Conservation (phyloP, 2,329 filamentous ascomycete genomes). For the Emergomyces orientalis region DNA sequence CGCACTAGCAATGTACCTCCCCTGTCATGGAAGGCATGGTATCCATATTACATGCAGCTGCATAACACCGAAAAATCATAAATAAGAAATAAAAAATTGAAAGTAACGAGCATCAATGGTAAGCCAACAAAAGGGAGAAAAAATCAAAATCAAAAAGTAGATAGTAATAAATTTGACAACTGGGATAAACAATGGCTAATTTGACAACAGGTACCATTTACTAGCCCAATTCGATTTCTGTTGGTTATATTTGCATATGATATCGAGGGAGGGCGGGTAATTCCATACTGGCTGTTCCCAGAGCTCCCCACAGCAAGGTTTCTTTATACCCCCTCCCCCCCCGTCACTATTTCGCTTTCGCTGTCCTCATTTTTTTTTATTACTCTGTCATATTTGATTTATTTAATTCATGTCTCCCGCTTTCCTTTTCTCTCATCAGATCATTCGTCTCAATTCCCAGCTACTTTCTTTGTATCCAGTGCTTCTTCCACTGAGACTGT, state of each 20-base stretch:
- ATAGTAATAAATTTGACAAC: neutral
- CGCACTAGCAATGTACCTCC: neutral
- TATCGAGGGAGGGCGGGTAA: neutral
- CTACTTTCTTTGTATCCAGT: slow-evolving; percentile 7
- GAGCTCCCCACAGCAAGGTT: slow-evolving; percentile 10
- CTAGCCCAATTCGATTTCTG: neutral
- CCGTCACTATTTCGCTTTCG: slow-evolving; percentile 9
- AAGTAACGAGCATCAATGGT: neutral
- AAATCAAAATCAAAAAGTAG: neutral
- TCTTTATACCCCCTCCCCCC: slow-evolving; percentile 9
- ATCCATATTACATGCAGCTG: slow-evolving; percentile 8
- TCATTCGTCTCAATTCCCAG: neutral
- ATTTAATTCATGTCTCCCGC: neutral
- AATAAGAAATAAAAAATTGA: neutral
- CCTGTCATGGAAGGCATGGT: neutral
- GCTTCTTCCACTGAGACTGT: slow-evolving; percentile 11
- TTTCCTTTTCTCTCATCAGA: slow-evolving; percentile 5
- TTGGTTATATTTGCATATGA: slow-evolving; percentile 2
- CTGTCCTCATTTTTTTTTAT: slow-evolving; percentile 7
- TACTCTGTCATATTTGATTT: slow-evolving; percentile 7
- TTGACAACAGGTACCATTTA: neutral
- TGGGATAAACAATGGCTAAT: neutral
- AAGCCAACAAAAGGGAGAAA: neutral
- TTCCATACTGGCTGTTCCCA: neutral
- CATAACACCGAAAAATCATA: slow-evolving; percentile 3